Conservation (phyloP, 176 grass and related monocot species). For the Paspalum notatum region DNA sequence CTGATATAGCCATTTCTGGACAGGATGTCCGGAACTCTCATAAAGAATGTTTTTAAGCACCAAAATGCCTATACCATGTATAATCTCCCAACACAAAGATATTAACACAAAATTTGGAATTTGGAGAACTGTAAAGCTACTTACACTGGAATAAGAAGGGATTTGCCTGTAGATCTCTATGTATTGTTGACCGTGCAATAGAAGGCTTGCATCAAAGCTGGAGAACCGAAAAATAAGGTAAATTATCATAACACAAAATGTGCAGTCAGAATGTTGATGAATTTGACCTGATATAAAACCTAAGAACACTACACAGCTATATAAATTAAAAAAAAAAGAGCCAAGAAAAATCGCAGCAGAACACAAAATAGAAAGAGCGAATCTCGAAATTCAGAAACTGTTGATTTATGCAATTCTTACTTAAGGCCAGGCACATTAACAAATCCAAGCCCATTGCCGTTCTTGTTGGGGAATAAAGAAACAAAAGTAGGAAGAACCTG, state of each 20-base stretch:
- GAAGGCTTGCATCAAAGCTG: constrained; percentile 72
- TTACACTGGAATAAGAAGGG: constrained; percentile 73
- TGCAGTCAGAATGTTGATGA: constrained; percentile 6
- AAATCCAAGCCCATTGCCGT: constrained; percentile 61
- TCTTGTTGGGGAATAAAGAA: constrained; percentile 73
- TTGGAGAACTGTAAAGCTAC: constrained; percentile 15
- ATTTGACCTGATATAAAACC: constrained; percentile 7
- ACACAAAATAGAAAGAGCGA: neutral
- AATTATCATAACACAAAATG: constrained; percentile 15
- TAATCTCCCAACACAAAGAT: constrained; percentile 16
- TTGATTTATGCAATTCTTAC: constrained; percentile 53
- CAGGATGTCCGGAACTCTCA: neutral
- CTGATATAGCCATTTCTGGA: neutral
- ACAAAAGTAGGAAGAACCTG: constrained; percentile 92
- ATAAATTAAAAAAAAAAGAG: constrained; percentile 16
- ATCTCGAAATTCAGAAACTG: neutral
- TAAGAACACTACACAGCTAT: neutral
- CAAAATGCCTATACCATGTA: neutral
- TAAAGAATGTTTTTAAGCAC: neutral
- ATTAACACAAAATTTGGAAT: neutral
- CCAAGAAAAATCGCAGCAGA: constrained; percentile 3
- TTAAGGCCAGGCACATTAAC: constrained; percentile 73
- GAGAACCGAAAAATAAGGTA: constrained; percentile 34
- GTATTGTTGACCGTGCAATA: constrained; percentile 98
- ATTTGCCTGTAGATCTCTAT: constrained; percentile 81